These are phyloP conservation scores for Pinus albicaulis DNA, from an alignment of 75 land plant species.

Conservation along the genomic window DNA sequence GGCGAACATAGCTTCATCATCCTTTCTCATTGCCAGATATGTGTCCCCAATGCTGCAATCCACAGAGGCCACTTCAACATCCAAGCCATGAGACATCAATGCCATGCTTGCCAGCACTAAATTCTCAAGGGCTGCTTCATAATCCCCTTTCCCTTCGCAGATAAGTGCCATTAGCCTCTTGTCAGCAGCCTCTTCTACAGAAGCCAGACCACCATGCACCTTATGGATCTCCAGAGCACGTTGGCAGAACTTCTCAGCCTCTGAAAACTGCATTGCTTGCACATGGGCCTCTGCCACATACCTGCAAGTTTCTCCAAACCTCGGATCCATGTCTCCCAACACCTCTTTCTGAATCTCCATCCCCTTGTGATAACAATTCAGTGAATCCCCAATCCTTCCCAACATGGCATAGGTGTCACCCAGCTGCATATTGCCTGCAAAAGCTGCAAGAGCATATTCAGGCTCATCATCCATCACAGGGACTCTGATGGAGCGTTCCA, in stretches of 20 bases:
- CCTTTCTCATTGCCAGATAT: conserved; percentile 55
- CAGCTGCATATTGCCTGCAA: conserved; percentile 85
- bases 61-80: conserved; percentile 69
- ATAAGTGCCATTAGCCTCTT: conserved; percentile 80
- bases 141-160: conserved; percentile 71
- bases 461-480: conserved; percentile 36
- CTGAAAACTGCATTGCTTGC: conserved; percentile 85
- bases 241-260: conserved; percentile 71
- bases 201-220: conserved; percentile 57
- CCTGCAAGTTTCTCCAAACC: conserved; percentile 85
- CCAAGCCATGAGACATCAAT: conserved; percentile 59
- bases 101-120: conserved; percentile 80
- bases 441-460: conserved; percentile 79
- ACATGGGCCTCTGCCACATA: conserved; percentile 85
- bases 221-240: conserved; percentile 64
- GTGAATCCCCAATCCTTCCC: conserved; percentile 60
- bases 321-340: conserved; percentile 68
- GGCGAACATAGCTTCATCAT: conserved; percentile 69
- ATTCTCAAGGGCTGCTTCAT: conserved; percentile 79
- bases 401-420: conserved; percentile 74
- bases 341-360: conserved; percentile 60
- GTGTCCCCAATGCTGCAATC: conserved; percentile 78
- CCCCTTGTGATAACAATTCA: conserved; percentile 56
- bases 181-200: conserved; percentile 85
- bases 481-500: conserved; percentile 63